Conservation (phyloP, 768 basidiomycete genomes). For the Pulveroboletus ravenelii region DNA sequence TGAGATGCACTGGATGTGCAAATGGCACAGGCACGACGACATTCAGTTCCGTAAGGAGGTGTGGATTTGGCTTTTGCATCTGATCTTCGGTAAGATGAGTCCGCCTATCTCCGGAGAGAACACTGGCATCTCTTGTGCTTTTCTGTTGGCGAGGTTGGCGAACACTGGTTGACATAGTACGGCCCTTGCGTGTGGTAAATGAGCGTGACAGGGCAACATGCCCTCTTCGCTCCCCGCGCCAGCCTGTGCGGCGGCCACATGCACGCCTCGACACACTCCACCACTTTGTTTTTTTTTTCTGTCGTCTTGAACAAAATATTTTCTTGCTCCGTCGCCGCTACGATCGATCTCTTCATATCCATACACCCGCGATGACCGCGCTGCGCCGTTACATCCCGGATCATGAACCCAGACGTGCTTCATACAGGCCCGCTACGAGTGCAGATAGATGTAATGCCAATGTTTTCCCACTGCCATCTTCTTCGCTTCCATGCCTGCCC, state of each 20-base stretch:
- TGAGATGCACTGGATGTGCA: conserved; percentile 8
- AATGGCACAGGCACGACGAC: conserved; percentile 21
- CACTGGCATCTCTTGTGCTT: conserved; percentile 1
- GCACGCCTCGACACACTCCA: background rate
- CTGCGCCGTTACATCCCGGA: conserved; percentile 27
- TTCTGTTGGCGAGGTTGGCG: conserved; percentile 1
- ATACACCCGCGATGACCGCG: conserved; percentile 29
- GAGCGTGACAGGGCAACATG: background rate
- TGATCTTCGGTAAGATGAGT: conserved; percentile 29
- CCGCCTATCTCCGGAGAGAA: conserved; percentile 31
- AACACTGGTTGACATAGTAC: too few relatives aligned
- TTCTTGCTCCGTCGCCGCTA: conserved; percentile 9
- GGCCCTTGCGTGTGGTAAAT: too few relatives aligned
- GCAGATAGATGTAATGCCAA: conserved; percentile 12
- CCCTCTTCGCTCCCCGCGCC: too few relatives aligned
- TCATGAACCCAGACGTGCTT: conserved; percentile 19
- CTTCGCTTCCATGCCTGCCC: conserved; percentile 23
- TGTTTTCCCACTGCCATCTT: conserved; percentile 16
- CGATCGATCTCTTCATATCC: conserved; percentile 30
- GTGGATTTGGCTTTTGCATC: conserved; percentile 31
- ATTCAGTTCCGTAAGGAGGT: conserved; percentile 29
- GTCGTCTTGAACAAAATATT: conserved; percentile 17
- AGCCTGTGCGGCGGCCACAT: too few relatives aligned
- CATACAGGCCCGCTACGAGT: conserved; percentile 9
- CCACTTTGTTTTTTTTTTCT: background rate